phyloP scores from a whole-genome alignment of 2,329 filamentous ascomycete species.

The Calonectria multiphialidica region DNA sequence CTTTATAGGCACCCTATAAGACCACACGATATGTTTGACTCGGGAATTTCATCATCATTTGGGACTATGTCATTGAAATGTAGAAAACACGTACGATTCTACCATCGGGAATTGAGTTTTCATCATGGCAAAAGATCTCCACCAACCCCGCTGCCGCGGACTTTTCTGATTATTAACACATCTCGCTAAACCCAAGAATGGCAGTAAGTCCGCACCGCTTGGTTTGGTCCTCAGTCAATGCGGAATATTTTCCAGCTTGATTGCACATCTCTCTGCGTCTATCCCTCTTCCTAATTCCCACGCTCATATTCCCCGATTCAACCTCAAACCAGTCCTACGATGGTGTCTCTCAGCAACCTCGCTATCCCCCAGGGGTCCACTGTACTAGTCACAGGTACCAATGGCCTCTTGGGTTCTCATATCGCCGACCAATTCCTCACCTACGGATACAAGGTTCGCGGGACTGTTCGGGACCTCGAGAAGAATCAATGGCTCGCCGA shows the following conservation, averaged over 20 bases:
- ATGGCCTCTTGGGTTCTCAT: constrained; percentile 56
- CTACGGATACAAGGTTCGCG: constrained; percentile 57
- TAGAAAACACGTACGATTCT: too few relatives aligned
- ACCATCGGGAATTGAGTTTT: too few relatives aligned
- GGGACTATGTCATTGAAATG: too few relatives aligned
- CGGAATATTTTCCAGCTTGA: background rate
- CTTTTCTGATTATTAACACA: too few relatives aligned
- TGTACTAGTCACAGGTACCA: constrained; percentile 56
- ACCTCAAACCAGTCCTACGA: background rate
- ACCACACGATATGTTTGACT: too few relatives aligned
- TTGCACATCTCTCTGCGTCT: background rate
- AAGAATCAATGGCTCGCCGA: constrained; percentile 49
- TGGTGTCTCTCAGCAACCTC: constrained; percentile 32
- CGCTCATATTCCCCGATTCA: background rate
- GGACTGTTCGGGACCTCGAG: constrained; percentile 52
- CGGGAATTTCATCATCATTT: too few relatives aligned
- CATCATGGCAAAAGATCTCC: too few relatives aligned
- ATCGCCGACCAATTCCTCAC: constrained; percentile 53
- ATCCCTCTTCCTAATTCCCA: background rate
- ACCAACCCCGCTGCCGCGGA: too few relatives aligned
- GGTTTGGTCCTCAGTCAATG: background rate
- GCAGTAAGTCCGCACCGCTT: background rate
- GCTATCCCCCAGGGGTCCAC: constrained; percentile 44
- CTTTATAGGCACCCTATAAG: too few relatives aligned
- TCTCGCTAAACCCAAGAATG: too few relatives aligned